Conservation (phyloP, 345 rosid genomes). For the Euphorbia tirucalli region DNA sequence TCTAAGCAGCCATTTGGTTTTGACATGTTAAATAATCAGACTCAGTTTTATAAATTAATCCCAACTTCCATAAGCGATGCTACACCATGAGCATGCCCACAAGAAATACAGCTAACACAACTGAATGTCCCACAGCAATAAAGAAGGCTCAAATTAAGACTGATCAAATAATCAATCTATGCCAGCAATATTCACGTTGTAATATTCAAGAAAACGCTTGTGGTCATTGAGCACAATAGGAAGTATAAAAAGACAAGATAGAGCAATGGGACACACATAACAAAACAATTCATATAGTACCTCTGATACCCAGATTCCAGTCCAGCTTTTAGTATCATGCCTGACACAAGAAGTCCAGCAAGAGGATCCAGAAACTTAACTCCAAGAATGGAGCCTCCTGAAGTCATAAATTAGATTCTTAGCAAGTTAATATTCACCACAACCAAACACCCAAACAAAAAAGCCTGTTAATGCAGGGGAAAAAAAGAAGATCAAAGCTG, state of each 20-base stretch:
- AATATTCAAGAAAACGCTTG: not conserved
- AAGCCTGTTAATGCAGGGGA: not conserved
- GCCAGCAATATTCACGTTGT: not conserved
- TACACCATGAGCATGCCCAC: not conserved
- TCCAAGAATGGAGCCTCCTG: constrained; percentile 93
- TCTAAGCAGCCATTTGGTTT: not conserved
- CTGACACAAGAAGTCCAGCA: constrained; percentile 88
- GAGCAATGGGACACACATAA: constrained; percentile 7
- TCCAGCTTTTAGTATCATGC: constrained; percentile 84
- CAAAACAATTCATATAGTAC: constrained; percentile 32
- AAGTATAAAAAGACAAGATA: constrained; percentile 15
- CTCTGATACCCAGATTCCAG: constrained; percentile 81
- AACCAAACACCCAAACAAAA: constrained; percentile 6
- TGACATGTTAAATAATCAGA: not conserved
- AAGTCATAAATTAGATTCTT: constrained; percentile 23
- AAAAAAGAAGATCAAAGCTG: not conserved
- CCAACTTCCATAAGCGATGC: not conserved
- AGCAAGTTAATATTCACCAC: constrained; percentile 1
- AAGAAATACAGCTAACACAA: not conserved
- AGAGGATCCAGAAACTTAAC: constrained; percentile 82
- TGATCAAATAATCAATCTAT: not conserved
- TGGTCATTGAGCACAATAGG: not conserved
- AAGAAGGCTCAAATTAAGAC: not conserved
- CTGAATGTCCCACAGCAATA: not conserved
- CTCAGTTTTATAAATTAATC: not conserved